Percentiles rank a stretch among this genome's conserved stretches.
phyloP scores from a whole-genome alignment of 1,284 basidiomycete species.

The Cutaneotrichosporon cavernicola region DNA sequence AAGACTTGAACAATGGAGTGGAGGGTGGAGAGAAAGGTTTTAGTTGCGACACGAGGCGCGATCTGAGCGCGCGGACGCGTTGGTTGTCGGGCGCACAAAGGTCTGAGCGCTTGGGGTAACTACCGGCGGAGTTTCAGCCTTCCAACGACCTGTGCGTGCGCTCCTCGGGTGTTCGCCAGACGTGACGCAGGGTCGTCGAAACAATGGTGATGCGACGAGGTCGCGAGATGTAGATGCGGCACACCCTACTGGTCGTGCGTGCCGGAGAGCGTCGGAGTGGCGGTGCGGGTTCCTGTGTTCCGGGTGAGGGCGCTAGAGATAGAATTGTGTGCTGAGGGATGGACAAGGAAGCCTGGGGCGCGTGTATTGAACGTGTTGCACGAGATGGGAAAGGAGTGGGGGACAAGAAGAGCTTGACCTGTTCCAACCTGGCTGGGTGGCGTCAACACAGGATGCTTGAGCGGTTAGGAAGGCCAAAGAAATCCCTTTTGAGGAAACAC shows the following conservation, averaged over 20 bases:
- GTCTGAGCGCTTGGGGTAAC: slow-evolving; percentile 6
- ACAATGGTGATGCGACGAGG: slow-evolving; percentile 1
- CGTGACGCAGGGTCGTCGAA: background rate
- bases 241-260: background rate
- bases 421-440: slow-evolving; percentile 1
- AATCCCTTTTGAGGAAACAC: slow-evolving; percentile 2
- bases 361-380: background rate
- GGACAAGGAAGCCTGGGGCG: background rate
- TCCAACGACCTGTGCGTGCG: background rate
- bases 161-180: slow-evolving; percentile 4
- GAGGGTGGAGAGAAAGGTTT: slow-evolving; percentile 1
- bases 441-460: slow-evolving; percentile 4
- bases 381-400: background rate
- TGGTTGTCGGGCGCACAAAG: slow-evolving; percentile 3
- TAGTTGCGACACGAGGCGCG: background rate
- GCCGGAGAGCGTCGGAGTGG: background rate
- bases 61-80: slow-evolving; percentile 4
- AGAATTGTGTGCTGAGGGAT: background rate
- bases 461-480: background rate
- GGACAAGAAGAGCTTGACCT: background rate
- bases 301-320: background rate
- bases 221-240: background rate
- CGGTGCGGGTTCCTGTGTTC: background rate
- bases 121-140: slow-evolving; percentile 9
- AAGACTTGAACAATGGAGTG: background rate